Base-by-base conservation (phyloP, 176 grass and related monocot genomes). In the Tuctoria greenei region DNA sequence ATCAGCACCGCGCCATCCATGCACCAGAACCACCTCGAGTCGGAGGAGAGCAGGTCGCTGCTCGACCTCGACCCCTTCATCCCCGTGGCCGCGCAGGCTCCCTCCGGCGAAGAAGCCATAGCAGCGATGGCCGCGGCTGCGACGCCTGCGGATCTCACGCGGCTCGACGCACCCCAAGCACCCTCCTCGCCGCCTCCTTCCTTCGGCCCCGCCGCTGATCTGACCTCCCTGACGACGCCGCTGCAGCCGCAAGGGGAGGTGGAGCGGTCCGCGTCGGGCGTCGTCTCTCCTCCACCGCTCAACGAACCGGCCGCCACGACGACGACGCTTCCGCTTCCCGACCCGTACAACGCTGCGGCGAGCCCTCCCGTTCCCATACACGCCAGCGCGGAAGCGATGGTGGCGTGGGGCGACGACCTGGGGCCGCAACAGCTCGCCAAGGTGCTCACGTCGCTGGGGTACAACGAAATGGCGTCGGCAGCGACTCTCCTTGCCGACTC, bases 381-480 rank as follows among this genome's bases (percentile, higher is more conserved):
- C 34, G 39, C 2, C 11, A 54, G 64, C 10, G 37, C 47, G 20
- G 57, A 5, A 27, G 27, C 68, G 49, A 15, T 44, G 37, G 67
- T 26, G 58, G 50, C 39, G 20, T 66, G 26, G 8, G 47, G 59
- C 58, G 41, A 75, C 58, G 38, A 72, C 7, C 47, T 77, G 47
- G 39, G 47, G 8, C 72, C 72, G 16, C 65, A 76, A 66, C 85
- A 87, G 66, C 79, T 87, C 40, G 66, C 73, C 15, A 82, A 50
- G 85, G 79, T 71, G 27, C 92, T 94, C 56, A 38, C 67, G 13
- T 78, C 79, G 51, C 88, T 94, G 59, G 92, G 88, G 35, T 94
- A 90, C 92, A 75, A 74, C 60, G 89, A 90, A 39, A 90, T 94
- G 74, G 79, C 88, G 20, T 83, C 71, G 36, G 80, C 85, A 8